A percentile compares a stretch with the other conserved stretches of the same genome.
Evolutionary conservation across 2,329 filamentous ascomycete species (phyloP).

Genomic region (Harringtonia lauricola): DNA sequence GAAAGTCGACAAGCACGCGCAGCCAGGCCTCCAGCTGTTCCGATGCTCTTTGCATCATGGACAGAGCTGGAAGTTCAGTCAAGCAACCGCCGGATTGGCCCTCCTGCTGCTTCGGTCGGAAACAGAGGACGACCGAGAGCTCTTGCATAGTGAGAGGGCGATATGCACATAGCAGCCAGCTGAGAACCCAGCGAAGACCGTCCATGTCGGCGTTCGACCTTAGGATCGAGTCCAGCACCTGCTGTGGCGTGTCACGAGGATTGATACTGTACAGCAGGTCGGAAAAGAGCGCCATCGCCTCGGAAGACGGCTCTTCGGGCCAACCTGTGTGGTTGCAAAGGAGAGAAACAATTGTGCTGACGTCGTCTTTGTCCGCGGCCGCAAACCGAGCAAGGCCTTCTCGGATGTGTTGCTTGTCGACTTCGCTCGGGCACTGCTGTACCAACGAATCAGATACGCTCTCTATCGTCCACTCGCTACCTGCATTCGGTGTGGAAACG

Average conservation of each 20-base stretch:
- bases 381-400: background rate
- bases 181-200: background rate
- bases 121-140: background rate
- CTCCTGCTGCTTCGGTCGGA: background rate
- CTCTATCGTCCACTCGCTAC: background rate
- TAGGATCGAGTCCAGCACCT: background rate
- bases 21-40: background rate
- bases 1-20: background rate
- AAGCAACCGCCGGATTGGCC: background rate
- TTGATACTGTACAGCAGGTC: background rate
- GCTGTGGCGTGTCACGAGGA: background rate
- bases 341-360: background rate
- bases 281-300: background rate
- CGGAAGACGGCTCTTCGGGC: background rate
- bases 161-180: background rate
- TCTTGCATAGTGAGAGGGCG: background rate
- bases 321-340: background rate
- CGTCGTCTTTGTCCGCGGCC: background rate
- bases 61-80: background rate
- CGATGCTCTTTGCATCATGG: background rate
- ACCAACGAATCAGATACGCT: background rate
- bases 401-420: background rate
- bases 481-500: background rate
- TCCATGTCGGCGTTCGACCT: background rate
- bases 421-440: background rate